These are phyloP conservation scores for Suhomyces bolitotheri DNA, from an alignment of 1,139 yeast species.

Conservation along the genomic window DNA sequence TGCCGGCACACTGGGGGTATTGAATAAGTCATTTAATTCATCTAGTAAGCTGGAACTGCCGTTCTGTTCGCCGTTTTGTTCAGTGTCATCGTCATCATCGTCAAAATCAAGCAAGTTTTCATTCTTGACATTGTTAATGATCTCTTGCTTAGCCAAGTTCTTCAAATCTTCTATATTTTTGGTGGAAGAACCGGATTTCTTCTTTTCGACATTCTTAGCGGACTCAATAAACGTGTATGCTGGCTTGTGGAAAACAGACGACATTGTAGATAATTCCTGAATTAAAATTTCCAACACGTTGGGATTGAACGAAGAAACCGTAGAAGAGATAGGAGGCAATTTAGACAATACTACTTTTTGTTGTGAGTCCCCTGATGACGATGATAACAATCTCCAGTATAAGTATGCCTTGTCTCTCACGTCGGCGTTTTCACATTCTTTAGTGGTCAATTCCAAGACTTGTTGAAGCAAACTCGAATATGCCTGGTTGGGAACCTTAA, in stretches of 20 bases:
- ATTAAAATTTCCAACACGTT: constrained; percentile 66
- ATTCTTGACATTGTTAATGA: constrained; percentile 62
- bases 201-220: constrained; percentile 26
- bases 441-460: constrained; percentile 75
- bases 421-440: constrained; percentile 83
- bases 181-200: constrained; percentile 16
- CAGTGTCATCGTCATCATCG: constrained; percentile 55
- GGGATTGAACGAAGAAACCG: constrained; percentile 72
- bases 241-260: constrained; percentile 90
- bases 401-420: constrained; percentile 92
- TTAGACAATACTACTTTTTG: constrained; percentile 57
- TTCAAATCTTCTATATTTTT: constrained; percentile 67
- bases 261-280: constrained; percentile 77
- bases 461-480: constrained; percentile 59
- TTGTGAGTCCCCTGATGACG: constrained; percentile 40
- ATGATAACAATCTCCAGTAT: constrained; percentile 88
- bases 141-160: constrained; percentile 75
- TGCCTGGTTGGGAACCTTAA: constrained; percentile 43
- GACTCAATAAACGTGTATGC: constrained; percentile 64
- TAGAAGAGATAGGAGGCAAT: constrained; percentile 70
- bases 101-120: constrained; percentile 83
- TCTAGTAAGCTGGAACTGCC: constrained; percentile 44
- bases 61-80: constrained; percentile 18
- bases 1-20: constrained; percentile 30
- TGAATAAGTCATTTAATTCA: constrained; percentile 69